Base-by-base conservation (phyloP, 2,329 filamentous ascomycete species). In the Apiospora malaysiana region DNA sequence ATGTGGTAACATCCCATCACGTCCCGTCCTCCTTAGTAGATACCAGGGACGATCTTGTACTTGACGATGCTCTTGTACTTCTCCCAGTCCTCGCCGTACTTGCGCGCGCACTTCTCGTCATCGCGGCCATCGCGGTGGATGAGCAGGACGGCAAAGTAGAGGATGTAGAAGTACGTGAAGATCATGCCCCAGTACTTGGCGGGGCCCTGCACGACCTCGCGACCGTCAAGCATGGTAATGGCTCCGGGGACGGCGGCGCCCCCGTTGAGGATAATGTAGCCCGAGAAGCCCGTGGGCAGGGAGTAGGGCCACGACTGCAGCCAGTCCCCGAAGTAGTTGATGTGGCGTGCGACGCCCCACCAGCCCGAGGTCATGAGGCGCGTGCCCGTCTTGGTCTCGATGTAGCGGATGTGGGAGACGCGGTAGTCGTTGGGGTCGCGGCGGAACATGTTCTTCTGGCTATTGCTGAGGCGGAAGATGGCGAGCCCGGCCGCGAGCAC, bases 281-380 rank as follows among this genome's bases (percentile, higher is more conserved):
- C 95, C 0, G 94, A 92, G 72, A 97, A 81, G 0, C 93, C 93
- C 0, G 95, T 97, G 0, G 95, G 95, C 59, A 98, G 86, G 74
- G 91, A 94, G 82, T 96, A 98, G 0, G 94, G 90, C 94, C 94
- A 98, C 10, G 92, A 90, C 89, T 97, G 95, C 75, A 96, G 87
- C 95, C 95, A 98, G 83, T 98, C 95, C 69, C 95, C 95, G 0
- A 97, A 83, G 82, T 98, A 98, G 85, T 98, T 98, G 86, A 98
- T 95, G 82, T 98, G 95, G 56, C 95, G 90, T 0, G 95, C 93
- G 27, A 90, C 86, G 59, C 95, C 95, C 95, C 95, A 98, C 95
- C 95, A 98, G 70, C 95, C 95, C 0, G 93, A 92, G 4, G 91
- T 90, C 74, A 98, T 87, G 42, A 98, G 89, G 76, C 91, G 93